A percentile compares a stretch with the other conserved stretches of the same genome.
These are phyloP conservation scores for Backusella macrospora DNA, from an alignment of 192 early-diverging fungal genomes.

Conservation along the genomic window DNA sequence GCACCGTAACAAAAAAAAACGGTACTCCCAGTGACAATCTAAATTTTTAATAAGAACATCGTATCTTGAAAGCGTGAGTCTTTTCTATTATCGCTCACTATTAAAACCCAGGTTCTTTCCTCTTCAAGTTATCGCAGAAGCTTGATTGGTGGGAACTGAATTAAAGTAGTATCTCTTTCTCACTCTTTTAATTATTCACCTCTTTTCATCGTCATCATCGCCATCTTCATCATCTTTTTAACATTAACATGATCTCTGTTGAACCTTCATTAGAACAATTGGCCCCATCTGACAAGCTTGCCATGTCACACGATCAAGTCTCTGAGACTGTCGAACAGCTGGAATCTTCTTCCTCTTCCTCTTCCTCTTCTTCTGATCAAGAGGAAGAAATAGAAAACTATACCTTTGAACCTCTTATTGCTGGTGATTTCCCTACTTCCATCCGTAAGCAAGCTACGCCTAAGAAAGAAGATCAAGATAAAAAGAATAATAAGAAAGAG, in stretches of 20 bases:
- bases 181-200: not conserved
- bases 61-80: not conserved
- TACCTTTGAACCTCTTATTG: conserved; percentile 30
- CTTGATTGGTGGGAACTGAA: not conserved
- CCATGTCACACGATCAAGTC: conserved; percentile 35
- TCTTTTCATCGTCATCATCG: not conserved
- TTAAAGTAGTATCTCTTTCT: not conserved
- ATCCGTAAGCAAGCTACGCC: conserved; percentile 20
- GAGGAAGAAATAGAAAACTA: conserved; percentile 8
- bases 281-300: conserved; percentile 38
- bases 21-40: too few relatives aligned
- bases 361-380: conserved; percentile 29
- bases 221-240: not conserved
- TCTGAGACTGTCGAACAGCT: not conserved
- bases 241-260: not conserved
- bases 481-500: conserved; percentile 18
- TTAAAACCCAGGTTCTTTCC: not conserved
- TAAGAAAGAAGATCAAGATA: conserved; percentile 15
- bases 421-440: conserved; percentile 32
- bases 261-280: conserved; percentile 22
- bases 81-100: not conserved
- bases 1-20: too few relatives aligned
- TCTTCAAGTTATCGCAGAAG: not conserved
- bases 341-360: not conserved
- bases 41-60: too few relatives aligned